phyloP scores from a whole-genome alignment of 73 alveolate genomes.

The Tetrahymena thermophila region DNA sequence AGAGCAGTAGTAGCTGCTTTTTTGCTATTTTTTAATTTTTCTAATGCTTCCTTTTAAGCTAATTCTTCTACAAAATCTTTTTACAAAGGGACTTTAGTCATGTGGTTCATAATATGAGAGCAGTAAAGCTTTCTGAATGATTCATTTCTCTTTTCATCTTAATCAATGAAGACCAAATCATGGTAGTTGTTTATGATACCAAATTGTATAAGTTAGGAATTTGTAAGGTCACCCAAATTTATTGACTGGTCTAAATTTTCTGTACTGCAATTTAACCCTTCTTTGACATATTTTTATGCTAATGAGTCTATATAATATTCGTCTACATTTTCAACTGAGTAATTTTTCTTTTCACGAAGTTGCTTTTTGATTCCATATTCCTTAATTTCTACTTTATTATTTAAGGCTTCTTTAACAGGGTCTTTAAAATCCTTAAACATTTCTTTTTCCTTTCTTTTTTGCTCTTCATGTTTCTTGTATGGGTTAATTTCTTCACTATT shows the following conservation, averaged over 20 bases:
- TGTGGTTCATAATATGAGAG: slow-evolving; percentile 15
- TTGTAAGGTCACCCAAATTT: neutral
- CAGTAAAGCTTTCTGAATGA: slow-evolving; percentile 14
- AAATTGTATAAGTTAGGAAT: neutral
- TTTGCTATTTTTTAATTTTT: neutral
- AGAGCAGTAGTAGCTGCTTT: neutral
- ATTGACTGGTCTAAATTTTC: neutral
- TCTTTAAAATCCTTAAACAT: slow-evolving; percentile 1
- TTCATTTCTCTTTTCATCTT: slow-evolving; percentile 13
- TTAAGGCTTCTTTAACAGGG: slow-evolving; percentile 6
- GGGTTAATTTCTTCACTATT: neutral
- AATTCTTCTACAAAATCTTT: neutral
- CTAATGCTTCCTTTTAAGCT: neutral
- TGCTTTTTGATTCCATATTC: neutral
- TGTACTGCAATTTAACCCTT: neutral
- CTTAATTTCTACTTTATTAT: slow-evolving; percentile 20
- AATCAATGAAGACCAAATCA: slow-evolving; percentile 25
- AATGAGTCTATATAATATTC: slow-evolving; percentile 10
- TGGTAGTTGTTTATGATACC: slow-evolving; percentile 3
- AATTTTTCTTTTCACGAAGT: neutral
- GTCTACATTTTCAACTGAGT: neutral
- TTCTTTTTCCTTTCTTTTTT: neutral
- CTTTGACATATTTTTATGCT: slow-evolving; percentile 1
- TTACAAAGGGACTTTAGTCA: neutral
- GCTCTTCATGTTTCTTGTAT: neutral